Evolutionary conservation across 129 eudicot species (phyloP), one percentile per base, ranked within the genome.

Genomic region (Ambrosia artemisiifolia): DNA sequence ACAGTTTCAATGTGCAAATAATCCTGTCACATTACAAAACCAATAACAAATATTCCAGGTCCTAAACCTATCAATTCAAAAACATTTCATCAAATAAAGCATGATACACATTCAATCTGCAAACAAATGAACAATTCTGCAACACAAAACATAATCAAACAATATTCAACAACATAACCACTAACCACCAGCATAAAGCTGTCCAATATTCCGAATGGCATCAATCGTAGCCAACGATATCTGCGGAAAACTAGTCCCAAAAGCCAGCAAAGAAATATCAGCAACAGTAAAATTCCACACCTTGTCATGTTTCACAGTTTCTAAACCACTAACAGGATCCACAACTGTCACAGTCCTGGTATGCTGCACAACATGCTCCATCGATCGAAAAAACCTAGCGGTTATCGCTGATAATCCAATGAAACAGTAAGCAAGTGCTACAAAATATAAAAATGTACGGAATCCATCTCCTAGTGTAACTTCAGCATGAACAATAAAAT

Each of bases 171-270:
- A 7, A 36, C 28, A 7, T 13, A 44, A 62, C 13, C 17, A 63
- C 85, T 53, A 72, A 92, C 98, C 98, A 85, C 96, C 98, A 78
- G 98, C 98, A 84, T 87, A 78, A 42, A 78, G 70, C 13, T 73
- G 38, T 0, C 98, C 96, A 36, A 93, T 47, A 63, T 93, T 93
- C 43, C 92, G 73, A 57, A 93, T 85, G 0, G 96, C 90, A 67
- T 93, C 98, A 18, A 93, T 93, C 3, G 95, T 93, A 14, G 98
- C 96, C 70, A 93, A 76, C 71, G 95, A 89, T 14, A 89, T 93
- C 77, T 89, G 98, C n/a, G 98, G 95, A 63, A 93, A 93, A 75
- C 98, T 93, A 66, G 98, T 93, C 8, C 98, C 98, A 80, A 93
- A 87, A 67, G 98, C 98, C 79, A 93, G 83, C 69, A 93, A 81